Base-by-base conservation (phyloP, 2,329 filamentous ascomycete genomes). In the Colletotrichum higginsianum region DNA sequence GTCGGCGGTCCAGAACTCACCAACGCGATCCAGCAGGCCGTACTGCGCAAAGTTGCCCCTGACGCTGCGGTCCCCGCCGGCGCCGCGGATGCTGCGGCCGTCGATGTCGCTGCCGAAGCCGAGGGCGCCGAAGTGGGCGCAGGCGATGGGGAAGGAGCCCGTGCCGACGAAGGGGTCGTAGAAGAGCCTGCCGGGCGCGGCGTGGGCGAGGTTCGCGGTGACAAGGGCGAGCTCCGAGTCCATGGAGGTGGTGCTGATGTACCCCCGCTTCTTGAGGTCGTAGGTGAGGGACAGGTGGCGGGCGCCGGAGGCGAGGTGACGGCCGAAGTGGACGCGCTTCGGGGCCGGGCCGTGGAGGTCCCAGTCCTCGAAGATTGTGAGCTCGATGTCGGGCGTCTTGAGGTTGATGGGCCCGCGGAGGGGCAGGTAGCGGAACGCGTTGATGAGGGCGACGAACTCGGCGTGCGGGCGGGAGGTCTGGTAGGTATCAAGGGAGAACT, bases 241-340 rank as follows among this genome's bases (percentile, higher is more conserved):
- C 96, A 99, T 98, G 56, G 94, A 96, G 0, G 96, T 99, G 0
- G 96, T 98, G 75, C 93, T 94, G 77, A 99, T 98, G 79, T 99
- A 99, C 49, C 89, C 88, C 38, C 96, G 87, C 82, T 97, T 98
- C 86, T 99, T 99, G 26, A 99, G 87, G 80, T 98, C 95, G 78
- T 95, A 97, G 30, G 88, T 92, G 46, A 89, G 85, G 42, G 94
- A 87, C 6, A 92, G 85, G 64, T 93, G 89, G 55, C 96, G 88
- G 3, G 88, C 89, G 2, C 93, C 92, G 15, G 84, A 84, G 2
- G 87, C 91, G 30, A 98, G 80, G 67, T 90, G 89, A 11, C 95
- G 90, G 13, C 94, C 94, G 35, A 98, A 87, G 78, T 92, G 92
- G 30, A 94, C 83, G 18, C 66, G 75, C 13, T 61, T 68, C 18